Evolutionary conservation across 306 rosid species (phyloP).

Genomic region (Canavalia ensiformis): DNA sequence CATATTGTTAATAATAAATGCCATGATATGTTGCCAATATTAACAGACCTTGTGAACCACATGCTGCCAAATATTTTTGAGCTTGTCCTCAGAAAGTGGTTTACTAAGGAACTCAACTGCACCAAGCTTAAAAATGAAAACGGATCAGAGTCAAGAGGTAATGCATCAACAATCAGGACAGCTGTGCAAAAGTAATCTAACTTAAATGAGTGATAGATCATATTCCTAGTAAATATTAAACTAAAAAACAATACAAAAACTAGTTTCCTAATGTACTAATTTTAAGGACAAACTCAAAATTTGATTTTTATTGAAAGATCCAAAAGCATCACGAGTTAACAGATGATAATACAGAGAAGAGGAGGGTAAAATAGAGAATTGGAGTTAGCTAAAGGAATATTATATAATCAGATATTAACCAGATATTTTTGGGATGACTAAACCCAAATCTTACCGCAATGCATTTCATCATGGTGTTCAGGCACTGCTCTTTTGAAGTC

Average conservation of each 20-base stretch:
- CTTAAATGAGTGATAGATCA: not conserved
- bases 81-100: constrained; percentile 93
- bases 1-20: constrained; percentile 21
- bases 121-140: constrained; percentile 75
- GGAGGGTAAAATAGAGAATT: not conserved
- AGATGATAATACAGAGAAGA: not conserved
- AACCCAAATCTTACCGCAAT: constrained; percentile 78
- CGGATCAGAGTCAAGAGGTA: constrained; percentile 33
- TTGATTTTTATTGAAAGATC: constrained; percentile 26
- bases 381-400: not conserved
- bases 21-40: constrained; percentile 24
- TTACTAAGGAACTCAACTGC: constrained; percentile 90
- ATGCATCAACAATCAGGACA: constrained; percentile 31
- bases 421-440: not conserved
- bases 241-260: not conserved
- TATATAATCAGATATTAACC: constrained; percentile 15
- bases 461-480: constrained; percentile 95
- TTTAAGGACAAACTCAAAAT: constrained; percentile 1
- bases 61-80: constrained; percentile 98
- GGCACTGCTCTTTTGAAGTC: constrained; percentile 83
- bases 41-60: constrained; percentile 94
- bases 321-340: not conserved
- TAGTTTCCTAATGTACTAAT: not conserved
- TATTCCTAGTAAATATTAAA: not conserved
- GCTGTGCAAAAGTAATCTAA: constrained; percentile 9